Conservation (phyloP, 495 filamentous ascomycete genomes). For the Penicillium waksmanii region DNA sequence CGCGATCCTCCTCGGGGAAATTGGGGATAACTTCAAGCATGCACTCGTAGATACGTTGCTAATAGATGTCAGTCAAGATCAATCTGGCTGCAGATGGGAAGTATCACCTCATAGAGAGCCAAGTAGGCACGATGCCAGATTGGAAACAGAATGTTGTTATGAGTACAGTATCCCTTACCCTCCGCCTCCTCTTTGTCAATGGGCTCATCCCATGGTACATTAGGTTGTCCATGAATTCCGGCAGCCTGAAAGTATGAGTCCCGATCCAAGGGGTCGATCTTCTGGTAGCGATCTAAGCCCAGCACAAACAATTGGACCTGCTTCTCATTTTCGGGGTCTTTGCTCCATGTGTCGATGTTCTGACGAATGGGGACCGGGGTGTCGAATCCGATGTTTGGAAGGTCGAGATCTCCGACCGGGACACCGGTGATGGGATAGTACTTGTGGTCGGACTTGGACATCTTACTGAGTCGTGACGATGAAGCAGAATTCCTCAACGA, state of each 20-base stretch:
- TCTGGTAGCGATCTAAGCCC: conserved; percentile 30
- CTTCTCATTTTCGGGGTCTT: conserved; percentile 10
- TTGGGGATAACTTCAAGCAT: conserved; percentile 32
- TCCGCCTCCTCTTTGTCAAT: conserved; percentile 20
- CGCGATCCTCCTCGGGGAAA: conserved; percentile 25
- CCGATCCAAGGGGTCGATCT: conserved; percentile 18
- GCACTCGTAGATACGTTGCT: conserved; percentile 33
- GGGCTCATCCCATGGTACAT: conserved; percentile 43
- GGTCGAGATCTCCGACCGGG: neutral
- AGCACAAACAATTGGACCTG: conserved; percentile 40
- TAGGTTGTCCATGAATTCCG: conserved; percentile 51
- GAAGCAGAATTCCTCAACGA: neutral
- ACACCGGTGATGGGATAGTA: conserved; percentile 14
- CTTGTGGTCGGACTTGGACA: conserved; percentile 5
- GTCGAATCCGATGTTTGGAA: neutral
- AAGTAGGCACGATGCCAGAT: conserved; percentile 54
- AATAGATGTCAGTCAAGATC: neutral
- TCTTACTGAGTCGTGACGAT: neutral
- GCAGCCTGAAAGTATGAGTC: conserved; percentile 37
- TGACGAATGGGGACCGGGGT: conserved; percentile 13
- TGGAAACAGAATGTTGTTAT: conserved; percentile 48
- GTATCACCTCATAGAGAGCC: conserved; percentile 46
- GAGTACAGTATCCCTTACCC: conserved; percentile 33
- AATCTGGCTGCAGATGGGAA: conserved; percentile 26
- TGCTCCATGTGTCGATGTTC: conserved; percentile 21